Percentiles rank a stretch among this genome's conserved stretches.
These are phyloP conservation scores for Amanita molliuscula DNA, from an alignment of 768 basidiomycete genomes.

Conservation along the genomic window DNA sequence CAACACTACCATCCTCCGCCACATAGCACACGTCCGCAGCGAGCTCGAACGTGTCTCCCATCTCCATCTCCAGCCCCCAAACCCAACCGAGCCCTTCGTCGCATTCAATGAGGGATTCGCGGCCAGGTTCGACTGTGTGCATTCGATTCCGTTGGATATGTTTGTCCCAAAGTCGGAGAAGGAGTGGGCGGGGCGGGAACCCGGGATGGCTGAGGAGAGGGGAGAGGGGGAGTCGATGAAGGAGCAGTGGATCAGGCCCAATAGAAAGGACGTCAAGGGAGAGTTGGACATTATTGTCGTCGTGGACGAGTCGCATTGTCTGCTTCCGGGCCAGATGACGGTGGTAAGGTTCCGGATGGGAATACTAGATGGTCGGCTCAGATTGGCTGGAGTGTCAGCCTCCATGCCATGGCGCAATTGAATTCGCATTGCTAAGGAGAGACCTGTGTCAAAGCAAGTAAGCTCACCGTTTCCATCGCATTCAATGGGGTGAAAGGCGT, in stretches of 20 bases:
- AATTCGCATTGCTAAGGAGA: too few relatives aligned
- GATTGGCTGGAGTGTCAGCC: too few relatives aligned
- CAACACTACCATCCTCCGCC: constrained; percentile 1
- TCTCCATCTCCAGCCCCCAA: not conserved
- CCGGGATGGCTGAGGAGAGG: too few relatives aligned
- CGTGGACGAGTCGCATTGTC: constrained; percentile 27
- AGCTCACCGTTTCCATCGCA: too few relatives aligned
- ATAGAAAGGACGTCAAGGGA: constrained; percentile 34
- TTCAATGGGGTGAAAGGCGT: too few relatives aligned
- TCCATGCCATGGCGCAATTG: too few relatives aligned
- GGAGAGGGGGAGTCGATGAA: too few relatives aligned
- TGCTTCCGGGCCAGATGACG: constrained; percentile 39
- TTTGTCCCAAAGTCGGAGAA: not conserved
- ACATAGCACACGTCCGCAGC: not conserved
- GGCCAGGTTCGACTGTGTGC: not conserved
- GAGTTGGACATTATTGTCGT: constrained; percentile 38
- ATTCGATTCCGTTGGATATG: constrained; percentile 2
- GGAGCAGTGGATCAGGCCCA: constrained; percentile 4
- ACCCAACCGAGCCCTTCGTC: not conserved
- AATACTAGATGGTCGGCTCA: too few relatives aligned
- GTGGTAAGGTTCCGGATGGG: constrained; percentile 43
- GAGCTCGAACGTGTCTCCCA: not conserved
- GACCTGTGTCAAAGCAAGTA: too few relatives aligned
- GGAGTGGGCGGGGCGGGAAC: not conserved
- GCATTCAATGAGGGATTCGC: constrained; percentile 1